A percentile compares a stretch with the other conserved stretches of the same genome.
Conservation (phyloP, 305 asterid genomes). For the Fraxinus sp. region DNA sequence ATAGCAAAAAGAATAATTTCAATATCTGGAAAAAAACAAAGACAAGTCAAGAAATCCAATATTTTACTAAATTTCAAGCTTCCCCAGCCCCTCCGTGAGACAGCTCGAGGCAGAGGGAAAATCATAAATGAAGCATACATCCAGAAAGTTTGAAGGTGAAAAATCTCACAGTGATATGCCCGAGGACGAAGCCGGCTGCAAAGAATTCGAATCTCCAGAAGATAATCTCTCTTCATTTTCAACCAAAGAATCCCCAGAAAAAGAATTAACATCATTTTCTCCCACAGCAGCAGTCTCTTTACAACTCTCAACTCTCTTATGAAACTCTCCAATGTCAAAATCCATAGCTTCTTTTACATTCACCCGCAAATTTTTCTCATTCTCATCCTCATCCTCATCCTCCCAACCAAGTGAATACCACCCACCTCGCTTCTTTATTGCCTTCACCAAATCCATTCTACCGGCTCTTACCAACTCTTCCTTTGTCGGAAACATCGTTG, state of each 20-base stretch:
- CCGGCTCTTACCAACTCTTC: conserved; percentile 66
- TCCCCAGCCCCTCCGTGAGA: neutral
- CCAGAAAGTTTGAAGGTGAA: conserved; percentile 24
- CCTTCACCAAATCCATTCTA: conserved; percentile 74
- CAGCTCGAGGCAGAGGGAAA: neutral
- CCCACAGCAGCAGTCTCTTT: conserved; percentile 39
- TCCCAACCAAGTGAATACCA: conserved; percentile 93
- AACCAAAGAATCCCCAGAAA: conserved; percentile 1
- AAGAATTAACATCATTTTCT: conserved; percentile 12
- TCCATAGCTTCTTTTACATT: conserved; percentile 25
- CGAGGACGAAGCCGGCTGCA: conserved; percentile 37
- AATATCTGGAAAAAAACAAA: neutral
- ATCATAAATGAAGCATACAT: conserved; percentile 8
- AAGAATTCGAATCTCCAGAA: conserved; percentile 21
- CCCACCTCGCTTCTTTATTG: conserved; percentile 68
- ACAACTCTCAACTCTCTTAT: conserved; percentile 43
- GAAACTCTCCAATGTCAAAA: conserved; percentile 49
- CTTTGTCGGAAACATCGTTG: conserved; percentile 67
- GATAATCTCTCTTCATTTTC: conserved; percentile 26
- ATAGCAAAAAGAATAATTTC: neutral
- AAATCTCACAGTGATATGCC: conserved; percentile 59
- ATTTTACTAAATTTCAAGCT: neutral
- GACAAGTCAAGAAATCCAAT: neutral
- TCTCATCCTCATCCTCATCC: neutral
- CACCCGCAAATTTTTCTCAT: conserved; percentile 26